These are phyloP conservation scores for Umbelopsis sp. DNA, from an alignment of 192 early-diverging fungal species.

Conservation along the genomic window DNA sequence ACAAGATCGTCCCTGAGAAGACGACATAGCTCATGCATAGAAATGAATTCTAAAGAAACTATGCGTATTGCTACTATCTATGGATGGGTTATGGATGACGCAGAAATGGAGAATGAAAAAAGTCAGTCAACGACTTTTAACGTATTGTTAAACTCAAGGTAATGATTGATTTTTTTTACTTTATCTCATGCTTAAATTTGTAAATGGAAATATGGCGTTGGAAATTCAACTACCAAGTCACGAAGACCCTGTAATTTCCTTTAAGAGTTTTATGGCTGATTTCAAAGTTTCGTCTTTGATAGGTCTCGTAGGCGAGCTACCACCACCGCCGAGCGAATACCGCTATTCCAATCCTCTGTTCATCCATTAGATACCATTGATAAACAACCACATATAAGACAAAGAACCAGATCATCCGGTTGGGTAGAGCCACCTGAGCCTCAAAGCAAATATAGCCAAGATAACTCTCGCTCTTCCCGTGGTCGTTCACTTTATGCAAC, in stretches of 20 bases:
- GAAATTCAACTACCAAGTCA: neutral
- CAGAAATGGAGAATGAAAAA: neutral
- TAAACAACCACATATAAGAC: neutral
- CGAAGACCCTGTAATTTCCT: slow-evolving; percentile 25
- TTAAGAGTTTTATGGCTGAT: slow-evolving; percentile 20
- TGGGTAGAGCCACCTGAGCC: neutral
- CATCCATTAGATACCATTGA: neutral
- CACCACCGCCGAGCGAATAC: neutral
- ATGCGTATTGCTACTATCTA: slow-evolving; percentile 45
- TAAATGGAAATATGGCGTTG: neutral
- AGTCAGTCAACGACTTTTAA: neutral
- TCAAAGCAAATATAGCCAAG: neutral
- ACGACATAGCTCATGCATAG: slow-evolving; percentile 46
- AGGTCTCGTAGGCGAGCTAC: neutral
- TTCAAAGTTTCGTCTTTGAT: neutral
- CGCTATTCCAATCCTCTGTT: neutral
- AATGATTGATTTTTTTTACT: neutral
- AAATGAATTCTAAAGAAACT: slow-evolving; percentile 45
- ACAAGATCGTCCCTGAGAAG: slow-evolving; percentile 21
- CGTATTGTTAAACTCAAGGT: neutral
- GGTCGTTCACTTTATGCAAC: slow-evolving; percentile 12
- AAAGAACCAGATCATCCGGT: neutral
- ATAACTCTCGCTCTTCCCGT: neutral
- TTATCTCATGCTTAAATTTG: neutral
- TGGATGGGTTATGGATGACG: slow-evolving; percentile 43